Evolutionary conservation across 192 early-diverging fungal species (phyloP).

Genomic region (Coemansia sp.): DNA sequence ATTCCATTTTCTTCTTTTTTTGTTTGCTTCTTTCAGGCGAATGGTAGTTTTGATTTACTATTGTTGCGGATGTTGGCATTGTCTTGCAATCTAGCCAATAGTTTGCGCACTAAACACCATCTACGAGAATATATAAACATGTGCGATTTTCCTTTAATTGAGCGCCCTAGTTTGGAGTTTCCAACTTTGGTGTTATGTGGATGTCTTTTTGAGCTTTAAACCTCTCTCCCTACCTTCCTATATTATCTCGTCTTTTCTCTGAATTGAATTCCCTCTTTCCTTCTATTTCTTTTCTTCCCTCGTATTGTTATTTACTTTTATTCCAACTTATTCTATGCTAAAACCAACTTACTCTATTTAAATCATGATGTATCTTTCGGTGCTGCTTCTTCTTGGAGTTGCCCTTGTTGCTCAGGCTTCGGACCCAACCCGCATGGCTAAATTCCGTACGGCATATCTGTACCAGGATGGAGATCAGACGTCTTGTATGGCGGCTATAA

Average conservation of each 20-base stretch:
- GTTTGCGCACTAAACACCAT: too few species aligned
- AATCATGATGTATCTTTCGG: not conserved
- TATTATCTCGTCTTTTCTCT: too few species aligned
- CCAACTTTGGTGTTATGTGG: not conserved
- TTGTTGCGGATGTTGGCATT: too few species aligned
- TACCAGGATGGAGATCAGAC: conserved; percentile 38
- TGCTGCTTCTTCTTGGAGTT: not conserved
- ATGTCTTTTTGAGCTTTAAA: too few species aligned
- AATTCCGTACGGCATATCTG: not conserved
- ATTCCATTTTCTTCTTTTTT: not conserved
- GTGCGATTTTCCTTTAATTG: not conserved
- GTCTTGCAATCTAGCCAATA: too few species aligned
- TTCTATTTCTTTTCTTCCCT: too few species aligned
- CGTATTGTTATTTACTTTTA: too few species aligned
- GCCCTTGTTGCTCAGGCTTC: not conserved
- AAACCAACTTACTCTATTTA: not conserved
- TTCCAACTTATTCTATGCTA: not conserved
- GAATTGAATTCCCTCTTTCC: too few species aligned
- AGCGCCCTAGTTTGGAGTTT: too few species aligned
- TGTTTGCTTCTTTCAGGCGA: not conserved
- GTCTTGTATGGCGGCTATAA: conserved; percentile 41
- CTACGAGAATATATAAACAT: too few species aligned
- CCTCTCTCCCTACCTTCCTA: too few species aligned
- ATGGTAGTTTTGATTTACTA: too few species aligned
- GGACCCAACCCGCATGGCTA: not conserved